These are phyloP conservation scores for Pseudoneurospora amorphoporcata DNA, from an alignment of 495 filamentous ascomycete species.

Conservation along the genomic window DNA sequence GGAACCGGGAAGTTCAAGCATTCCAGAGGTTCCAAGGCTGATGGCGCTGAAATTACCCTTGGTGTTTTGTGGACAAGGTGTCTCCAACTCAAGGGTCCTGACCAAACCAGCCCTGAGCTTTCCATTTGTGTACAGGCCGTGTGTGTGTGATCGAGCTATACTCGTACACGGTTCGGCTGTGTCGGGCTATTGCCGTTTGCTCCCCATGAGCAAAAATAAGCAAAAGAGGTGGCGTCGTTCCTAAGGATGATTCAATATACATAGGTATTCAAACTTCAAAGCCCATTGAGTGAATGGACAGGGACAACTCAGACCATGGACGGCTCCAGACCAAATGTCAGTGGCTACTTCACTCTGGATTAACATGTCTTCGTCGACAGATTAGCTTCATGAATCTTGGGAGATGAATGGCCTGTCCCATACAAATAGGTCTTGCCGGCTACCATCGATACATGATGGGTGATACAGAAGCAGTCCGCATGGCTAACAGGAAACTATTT, in stretches of 20 bases:
- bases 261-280: too few relatives aligned
- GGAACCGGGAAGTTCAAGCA: constrained; percentile 57
- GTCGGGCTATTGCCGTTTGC: neutral
- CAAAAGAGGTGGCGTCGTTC: neutral
- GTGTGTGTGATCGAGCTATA: neutral
- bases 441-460: neutral
- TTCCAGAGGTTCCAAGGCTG: constrained; percentile 53
- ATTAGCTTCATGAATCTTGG: neutral
- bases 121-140: neutral
- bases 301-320: neutral
- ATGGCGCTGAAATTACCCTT: constrained; percentile 50
- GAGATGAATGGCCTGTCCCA: neutral
- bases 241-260: too few relatives aligned
- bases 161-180: neutral
- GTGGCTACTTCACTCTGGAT: neutral
- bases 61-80: neutral
- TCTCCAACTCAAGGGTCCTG: neutral
- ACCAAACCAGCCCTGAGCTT: neutral
- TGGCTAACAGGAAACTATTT: neutral
- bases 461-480: neutral
- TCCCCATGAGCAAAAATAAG: neutral
- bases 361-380: neutral
- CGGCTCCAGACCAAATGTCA: neutral
- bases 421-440: neutral
- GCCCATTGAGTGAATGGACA: neutral